These are phyloP conservation scores for Saccharomyces pastorianus DNA, from an alignment of 1,139 yeast species.

Conservation along the genomic window DNA sequence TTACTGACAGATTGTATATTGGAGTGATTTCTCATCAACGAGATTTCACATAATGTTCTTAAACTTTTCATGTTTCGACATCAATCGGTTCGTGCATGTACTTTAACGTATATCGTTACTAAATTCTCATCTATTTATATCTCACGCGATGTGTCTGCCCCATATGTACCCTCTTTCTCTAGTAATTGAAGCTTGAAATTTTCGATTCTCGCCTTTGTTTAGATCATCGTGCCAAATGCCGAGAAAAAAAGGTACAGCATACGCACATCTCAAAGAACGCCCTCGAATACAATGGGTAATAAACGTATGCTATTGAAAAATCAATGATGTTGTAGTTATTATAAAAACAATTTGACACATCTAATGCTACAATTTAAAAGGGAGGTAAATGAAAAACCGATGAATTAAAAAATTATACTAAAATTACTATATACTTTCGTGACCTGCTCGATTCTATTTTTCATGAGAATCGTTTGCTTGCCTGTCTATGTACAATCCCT, in stretches of 20 bases:
- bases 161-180: neutral
- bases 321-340: neutral
- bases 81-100: neutral
- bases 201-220: neutral
- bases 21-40: conserved; percentile 22
- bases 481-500: neutral
- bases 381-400: too few species aligned
- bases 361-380: too few species aligned
- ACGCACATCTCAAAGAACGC: too few species aligned
- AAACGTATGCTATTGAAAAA: neutral
- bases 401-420: neutral
- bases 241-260: neutral
- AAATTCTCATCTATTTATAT: too few species aligned
- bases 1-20: conserved; percentile 37
- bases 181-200: neutral
- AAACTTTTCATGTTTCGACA: conserved; percentile 14
- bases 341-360: neutral
- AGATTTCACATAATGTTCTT: conserved; percentile 19
- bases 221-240: neutral
- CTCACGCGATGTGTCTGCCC: too few species aligned
- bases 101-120: neutral
- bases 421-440: neutral
- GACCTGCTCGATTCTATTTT: neutral
- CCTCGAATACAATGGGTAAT: too few species aligned
- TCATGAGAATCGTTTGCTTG: neutral